These are phyloP conservation scores for Amphirosellinia nigrospora DNA, from an alignment of 495 filamentous ascomycete species.

Conservation along the genomic window DNA sequence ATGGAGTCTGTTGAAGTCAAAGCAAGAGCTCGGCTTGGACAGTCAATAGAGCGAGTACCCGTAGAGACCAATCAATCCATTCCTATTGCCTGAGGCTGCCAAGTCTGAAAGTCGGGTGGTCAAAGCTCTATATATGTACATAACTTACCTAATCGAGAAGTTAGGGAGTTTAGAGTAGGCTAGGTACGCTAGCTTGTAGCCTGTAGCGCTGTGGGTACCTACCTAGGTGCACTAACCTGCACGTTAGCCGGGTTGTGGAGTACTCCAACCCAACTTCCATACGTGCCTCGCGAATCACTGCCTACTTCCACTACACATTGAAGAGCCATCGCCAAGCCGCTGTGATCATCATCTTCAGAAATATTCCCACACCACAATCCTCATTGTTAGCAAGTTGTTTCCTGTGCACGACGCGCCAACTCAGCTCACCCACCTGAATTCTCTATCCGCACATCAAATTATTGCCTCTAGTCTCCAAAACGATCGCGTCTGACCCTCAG, in stretches of 20 bases:
- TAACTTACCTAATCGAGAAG: not conserved
- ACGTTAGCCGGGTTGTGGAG: slow-evolving; percentile 2
- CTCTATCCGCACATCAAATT: not conserved
- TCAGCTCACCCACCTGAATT: not conserved
- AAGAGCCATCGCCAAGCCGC: slow-evolving; percentile 18
- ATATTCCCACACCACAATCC: not conserved
- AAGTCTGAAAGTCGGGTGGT: not conserved
- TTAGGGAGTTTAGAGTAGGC: not conserved
- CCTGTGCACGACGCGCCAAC: slow-evolving; percentile 30
- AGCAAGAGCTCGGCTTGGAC: not conserved
- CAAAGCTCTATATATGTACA: not conserved
- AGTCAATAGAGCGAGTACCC: slow-evolving; percentile 22
- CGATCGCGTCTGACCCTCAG: slow-evolving; percentile 22
- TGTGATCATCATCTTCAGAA: slow-evolving; percentile 2
- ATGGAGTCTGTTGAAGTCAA: not conserved
- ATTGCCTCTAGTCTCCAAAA: not conserved
- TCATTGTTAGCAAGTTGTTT: not conserved
- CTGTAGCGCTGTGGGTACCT: not conserved
- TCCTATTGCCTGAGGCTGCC: not conserved
- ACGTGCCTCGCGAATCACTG: slow-evolving; percentile 22
- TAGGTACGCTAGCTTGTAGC: not conserved
- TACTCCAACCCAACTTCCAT: not conserved
- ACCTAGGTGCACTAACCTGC: slow-evolving; percentile 3
- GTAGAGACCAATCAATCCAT: not conserved
- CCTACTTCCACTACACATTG: not conserved